phyloP scores from a whole-genome alignment of 179 eudicot species.

The Patellifolia procumbens region DNA sequence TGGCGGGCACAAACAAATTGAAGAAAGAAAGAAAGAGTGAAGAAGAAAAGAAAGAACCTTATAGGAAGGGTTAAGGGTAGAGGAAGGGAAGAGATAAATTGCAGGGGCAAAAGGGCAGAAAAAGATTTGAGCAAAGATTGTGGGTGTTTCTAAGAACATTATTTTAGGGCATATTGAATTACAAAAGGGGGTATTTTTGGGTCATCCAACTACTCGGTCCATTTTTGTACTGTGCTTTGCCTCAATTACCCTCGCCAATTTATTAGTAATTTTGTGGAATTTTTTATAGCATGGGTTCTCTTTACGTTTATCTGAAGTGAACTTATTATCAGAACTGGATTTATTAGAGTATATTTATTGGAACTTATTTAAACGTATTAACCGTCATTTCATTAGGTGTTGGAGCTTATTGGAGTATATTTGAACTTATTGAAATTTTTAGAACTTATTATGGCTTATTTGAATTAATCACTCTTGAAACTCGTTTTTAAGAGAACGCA shows the following conservation, averaged over 20 bases:
- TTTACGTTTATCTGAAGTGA: too few relatives aligned
- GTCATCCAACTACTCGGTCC: slow-evolving; percentile 17
- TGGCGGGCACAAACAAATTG: slow-evolving; percentile 25
- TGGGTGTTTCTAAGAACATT: slow-evolving; percentile 16
- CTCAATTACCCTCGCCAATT: slow-evolving; percentile 22
- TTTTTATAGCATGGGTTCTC: too few relatives aligned
- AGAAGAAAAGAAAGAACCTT: slow-evolving; percentile 6
- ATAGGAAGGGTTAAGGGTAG: slow-evolving; percentile 29
- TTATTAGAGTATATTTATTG: too few relatives aligned
- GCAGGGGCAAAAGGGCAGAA: slow-evolving; percentile 34
- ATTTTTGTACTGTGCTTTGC: slow-evolving; percentile 3
- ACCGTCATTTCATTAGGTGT: too few relatives aligned
- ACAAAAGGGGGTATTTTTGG: slow-evolving; percentile 38
- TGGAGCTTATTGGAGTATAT: too few relatives aligned
- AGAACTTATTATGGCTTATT: too few relatives aligned
- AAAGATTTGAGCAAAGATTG: slow-evolving; percentile 19
- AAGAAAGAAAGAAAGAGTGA: not conserved
- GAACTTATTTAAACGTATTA: too few relatives aligned
- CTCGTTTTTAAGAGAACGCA: too few relatives aligned
- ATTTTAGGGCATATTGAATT: slow-evolving; percentile 21
- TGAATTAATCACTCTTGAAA: too few relatives aligned
- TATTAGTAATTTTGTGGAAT: slow-evolving; percentile 4
- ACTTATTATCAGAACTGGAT: too few relatives aligned
- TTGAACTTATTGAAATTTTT: too few relatives aligned
- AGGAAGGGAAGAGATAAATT: slow-evolving; percentile 30